Evolutionary conservation across 176 grass and related monocot genomes (phyloP), one percentile per base, ranked within the genome.

Genomic region (Ampelocalamus luodianensis): DNA sequence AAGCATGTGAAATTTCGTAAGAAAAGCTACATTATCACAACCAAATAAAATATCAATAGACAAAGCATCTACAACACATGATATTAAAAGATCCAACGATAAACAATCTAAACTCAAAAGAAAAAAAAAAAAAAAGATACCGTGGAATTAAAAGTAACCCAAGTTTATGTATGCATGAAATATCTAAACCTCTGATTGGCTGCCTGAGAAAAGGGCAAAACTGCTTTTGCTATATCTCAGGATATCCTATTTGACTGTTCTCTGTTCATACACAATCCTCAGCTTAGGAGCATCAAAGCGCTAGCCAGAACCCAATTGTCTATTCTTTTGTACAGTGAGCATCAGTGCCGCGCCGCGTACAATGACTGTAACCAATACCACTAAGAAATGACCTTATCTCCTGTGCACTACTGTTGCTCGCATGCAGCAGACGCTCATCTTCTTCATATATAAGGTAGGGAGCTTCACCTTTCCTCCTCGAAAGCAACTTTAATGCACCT

Each of bases 401-500:
- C 45, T 85, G 80, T 24, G 89, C 22, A 68, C 79, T 98, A 10
- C 87, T 95, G 91, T 93, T 98, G 92, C 96, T 98, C 38, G 87
- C 93, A 82, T 90, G 91, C 66, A 98, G 67, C 72, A 98, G 58
- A 17, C 66, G 89, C 43, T 95, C 96, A 48, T 98, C 93, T 90
- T 98, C 96, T 89, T 98, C 96, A 68, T 95, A 95, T 79, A 93
- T 95, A 79, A 95, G 84, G 69, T 98, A 95, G 5, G 93, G 96
- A 68, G 96, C 96, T 85, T 92, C 91, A 62, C 85, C 85, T 87
- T 90, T 98, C 79, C 40, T 90, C 82, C 96, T 85, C 85, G 65
- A 64, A 49, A 97, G 85, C 69, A 97, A 80, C 53, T 84, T 88
- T 42, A 77, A 72, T 82, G 94, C 90, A 74, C 94, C 92, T 89